These are phyloP conservation scores for Rhizophora apiculata DNA, from an alignment of 345 rosid species.

Conservation along the genomic window DNA sequence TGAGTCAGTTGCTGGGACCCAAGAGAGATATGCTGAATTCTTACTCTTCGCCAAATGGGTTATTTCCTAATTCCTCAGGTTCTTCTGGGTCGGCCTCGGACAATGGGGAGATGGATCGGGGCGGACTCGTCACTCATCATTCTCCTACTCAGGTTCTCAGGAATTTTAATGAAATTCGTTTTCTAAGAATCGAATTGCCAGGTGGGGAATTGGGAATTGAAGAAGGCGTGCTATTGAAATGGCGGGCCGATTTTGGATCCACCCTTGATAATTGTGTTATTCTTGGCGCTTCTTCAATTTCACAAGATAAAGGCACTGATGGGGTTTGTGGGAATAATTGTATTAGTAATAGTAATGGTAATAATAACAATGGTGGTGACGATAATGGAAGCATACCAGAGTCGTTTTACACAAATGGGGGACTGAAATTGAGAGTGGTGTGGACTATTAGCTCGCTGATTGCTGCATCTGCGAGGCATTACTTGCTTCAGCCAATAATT, in stretches of 20 bases:
- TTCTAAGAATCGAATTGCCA: conserved; percentile 78
- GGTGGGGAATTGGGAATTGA: conserved; percentile 81
- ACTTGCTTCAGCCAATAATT: conserved; percentile 81
- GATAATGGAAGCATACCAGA: conserved; percentile 93
- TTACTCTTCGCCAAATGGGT: conserved; percentile 11
- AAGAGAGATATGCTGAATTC: conserved; percentile 26
- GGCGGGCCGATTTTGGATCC: conserved; percentile 97
- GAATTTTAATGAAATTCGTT: conserved; percentile 87
- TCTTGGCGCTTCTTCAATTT: conserved; percentile 76
- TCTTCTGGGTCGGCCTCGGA: conserved; percentile 27
- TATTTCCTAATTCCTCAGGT: conserved; percentile 17
- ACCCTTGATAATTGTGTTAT: conserved; percentile 86
- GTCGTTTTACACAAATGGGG: conserved; percentile 90
- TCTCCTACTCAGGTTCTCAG: conserved; percentile 89
- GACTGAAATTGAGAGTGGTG: conserved; percentile 83
- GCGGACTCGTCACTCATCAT: conserved; percentile 80
- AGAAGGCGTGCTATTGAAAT: conserved; percentile 78
- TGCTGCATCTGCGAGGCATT: conserved; percentile 93
- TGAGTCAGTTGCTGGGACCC: conserved; percentile 61
- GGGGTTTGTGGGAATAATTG: conserved; percentile 15
- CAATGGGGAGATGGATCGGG: conserved; percentile 62
- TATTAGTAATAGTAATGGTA: neutral
- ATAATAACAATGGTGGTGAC: conserved; percentile 28
- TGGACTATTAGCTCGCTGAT: conserved; percentile 96
- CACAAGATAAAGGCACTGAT: conserved; percentile 11